These are phyloP conservation scores for Carallia pectinifolia DNA, from an alignment of 345 rosid species.

Conservation along the genomic window DNA sequence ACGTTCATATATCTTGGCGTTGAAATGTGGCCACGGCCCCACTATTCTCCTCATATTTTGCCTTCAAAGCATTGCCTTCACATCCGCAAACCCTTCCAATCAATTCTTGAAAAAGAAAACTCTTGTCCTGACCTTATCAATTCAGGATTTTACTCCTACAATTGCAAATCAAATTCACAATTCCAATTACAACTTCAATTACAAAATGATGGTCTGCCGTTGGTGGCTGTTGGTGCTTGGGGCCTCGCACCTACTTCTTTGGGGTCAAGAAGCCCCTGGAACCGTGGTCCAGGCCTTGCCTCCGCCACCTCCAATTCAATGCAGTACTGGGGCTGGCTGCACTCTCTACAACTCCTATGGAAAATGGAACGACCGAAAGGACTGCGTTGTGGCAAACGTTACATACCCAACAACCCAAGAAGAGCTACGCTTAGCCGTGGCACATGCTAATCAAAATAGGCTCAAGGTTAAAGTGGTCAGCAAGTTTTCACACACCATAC, in stretches of 20 bases:
- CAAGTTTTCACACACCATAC: slow-evolving; percentile 74
- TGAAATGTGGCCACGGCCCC: too few relatives aligned
- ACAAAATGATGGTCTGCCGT: not conserved
- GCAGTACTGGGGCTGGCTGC: slow-evolving; percentile 49
- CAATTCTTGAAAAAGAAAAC: too few relatives aligned
- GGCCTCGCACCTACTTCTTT: not conserved
- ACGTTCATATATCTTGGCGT: too few relatives aligned
- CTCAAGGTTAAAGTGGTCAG: slow-evolving; percentile 72
- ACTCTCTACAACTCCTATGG: slow-evolving; percentile 69
- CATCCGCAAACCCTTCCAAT: too few relatives aligned
- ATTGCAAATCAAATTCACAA: too few relatives aligned
- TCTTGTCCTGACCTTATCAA: too few relatives aligned
- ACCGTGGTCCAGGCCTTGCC: slow-evolving; percentile 39
- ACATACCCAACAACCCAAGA: slow-evolving; percentile 68
- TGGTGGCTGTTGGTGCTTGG: not conserved
- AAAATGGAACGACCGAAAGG: slow-evolving; percentile 66
- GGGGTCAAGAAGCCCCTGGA: not conserved
- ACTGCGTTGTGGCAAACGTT: slow-evolving; percentile 46
- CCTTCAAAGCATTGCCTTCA: too few relatives aligned
- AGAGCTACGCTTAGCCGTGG: slow-evolving; percentile 60
- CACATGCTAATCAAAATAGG: slow-evolving; percentile 44
- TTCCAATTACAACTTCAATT: too few relatives aligned
- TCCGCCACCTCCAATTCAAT: slow-evolving; percentile 54
- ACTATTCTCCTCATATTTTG: too few relatives aligned
- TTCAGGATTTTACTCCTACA: too few relatives aligned